These are phyloP conservation scores for Mycena capillaripes DNA, from an alignment of 768 basidiomycete species.

Conservation along the genomic window DNA sequence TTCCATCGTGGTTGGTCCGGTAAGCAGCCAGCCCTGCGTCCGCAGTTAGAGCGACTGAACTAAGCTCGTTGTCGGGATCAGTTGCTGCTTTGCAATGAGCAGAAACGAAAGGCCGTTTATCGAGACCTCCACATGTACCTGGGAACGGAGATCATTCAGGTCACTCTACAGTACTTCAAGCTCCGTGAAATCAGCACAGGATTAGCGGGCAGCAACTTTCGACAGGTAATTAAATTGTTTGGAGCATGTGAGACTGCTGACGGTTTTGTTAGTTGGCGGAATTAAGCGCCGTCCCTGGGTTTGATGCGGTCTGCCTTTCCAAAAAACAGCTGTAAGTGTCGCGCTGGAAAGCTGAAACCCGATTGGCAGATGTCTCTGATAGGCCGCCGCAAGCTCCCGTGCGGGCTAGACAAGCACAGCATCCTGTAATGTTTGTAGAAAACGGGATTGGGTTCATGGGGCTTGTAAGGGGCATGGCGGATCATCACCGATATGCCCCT, in stretches of 20 bases:
- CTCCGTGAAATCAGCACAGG: conserved; percentile 54
- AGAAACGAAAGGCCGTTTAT: conserved; percentile 42
- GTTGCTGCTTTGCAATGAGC: conserved; percentile 60
- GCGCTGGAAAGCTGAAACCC: conserved; percentile 46
- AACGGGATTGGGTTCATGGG: conserved; percentile 48
- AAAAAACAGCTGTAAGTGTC: conserved; percentile 54
- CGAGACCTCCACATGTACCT: conserved; percentile 50
- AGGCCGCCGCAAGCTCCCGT: conserved; percentile 45
- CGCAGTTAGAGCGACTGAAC: conserved; percentile 8
- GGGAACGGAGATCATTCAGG: conserved; percentile 62
- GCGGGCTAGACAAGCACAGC: conserved; percentile 54
- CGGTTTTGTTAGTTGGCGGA: conserved; percentile 53
- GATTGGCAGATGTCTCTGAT: conserved; percentile 36
- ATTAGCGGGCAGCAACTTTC: conserved; percentile 57
- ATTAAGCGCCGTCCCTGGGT: conserved; percentile 54
- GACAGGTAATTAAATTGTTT: conserved; percentile 49
- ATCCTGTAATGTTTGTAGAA: conserved; percentile 52
- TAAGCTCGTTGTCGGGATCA: conserved; percentile 35
- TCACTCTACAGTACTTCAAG: conserved; percentile 60
- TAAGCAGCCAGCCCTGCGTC: conserved; percentile 45
- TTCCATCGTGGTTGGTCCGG: conserved; percentile 64
- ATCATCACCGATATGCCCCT: no score
- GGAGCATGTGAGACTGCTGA: neutral
- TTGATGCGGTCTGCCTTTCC: conserved; percentile 60
- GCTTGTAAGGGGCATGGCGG: no score